Evolutionary conservation across 164 flowering plant species (phyloP), one percentile per base, ranked within the genome.

Genomic region (Litsea cubeba): DNA sequence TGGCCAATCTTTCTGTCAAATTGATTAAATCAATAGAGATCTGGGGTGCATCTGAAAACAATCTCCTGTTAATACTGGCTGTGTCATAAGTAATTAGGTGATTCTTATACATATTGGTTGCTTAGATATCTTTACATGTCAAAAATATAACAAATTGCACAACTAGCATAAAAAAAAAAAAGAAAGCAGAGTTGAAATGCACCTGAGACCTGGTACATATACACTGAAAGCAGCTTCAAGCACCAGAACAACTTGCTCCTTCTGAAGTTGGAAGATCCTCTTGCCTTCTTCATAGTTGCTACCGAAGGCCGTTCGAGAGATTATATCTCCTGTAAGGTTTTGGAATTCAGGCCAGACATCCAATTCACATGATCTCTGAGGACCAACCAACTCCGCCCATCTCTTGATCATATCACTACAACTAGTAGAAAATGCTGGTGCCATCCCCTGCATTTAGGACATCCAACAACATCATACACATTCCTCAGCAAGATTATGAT

Each of bases 131-230:
- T 35, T 35, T 35, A 35, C 40, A 35, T 35, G 8, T 35, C 8
- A 35, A 35, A 35, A 35, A 6, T 35, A 5, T 5, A 5, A 5
- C 40, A 35, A 35, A 35, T 35, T 35, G 40, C 40, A 35, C 40
- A 35, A 35, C 40, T 35, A 35, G 40, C 40, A 35, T 35, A 8
- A 35, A 35, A 35, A 35, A 6, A 35, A 35, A 8, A 35, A 35
- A 32, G 40, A 22, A 68, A 40, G 7, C 24, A 18, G 15, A 70
- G 24, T 22, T 14, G 30, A 35, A 54, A 35, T 23, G 50, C 70
- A 86, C 88, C 87, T 76, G 60, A 70, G 71, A 46, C 86, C 84
- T 7, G 88, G 87, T 25, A 85, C 69, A 62, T 79, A 79, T 8
- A 68, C 23, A 23, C 73, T 51, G 10, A 26, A 46, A 8, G 49